A percentile compares a stretch with the other conserved stretches of the same genome.
phyloP scores from a whole-genome alignment of 768 basidiomycete species.

The Collybia nuda region DNA sequence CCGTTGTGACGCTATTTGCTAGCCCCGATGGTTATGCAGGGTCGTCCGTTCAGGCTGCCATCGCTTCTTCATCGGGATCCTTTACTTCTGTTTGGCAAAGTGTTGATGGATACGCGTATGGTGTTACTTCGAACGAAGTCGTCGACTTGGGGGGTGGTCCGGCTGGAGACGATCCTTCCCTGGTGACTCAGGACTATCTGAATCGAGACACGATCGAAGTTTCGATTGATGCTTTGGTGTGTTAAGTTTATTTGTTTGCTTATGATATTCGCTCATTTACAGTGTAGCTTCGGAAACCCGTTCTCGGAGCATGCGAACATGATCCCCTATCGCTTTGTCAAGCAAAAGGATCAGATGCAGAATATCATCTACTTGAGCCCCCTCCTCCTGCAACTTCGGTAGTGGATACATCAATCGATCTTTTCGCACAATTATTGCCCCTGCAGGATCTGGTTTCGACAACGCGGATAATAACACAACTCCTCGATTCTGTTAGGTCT shows the following conservation, averaged over 20 bases:
- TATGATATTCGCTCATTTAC: slow-evolving; percentile 8
- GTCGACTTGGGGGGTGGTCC: slow-evolving; percentile 40
- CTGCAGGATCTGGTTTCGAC: slow-evolving; percentile 68
- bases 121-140: slow-evolving; percentile 72
- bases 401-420: slow-evolving; percentile 85
- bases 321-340: slow-evolving; percentile 76
- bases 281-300: slow-evolving; percentile 66
- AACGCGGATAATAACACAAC: slow-evolving; percentile 51
- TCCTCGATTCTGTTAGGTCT: slow-evolving; percentile 68
- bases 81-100: slow-evolving; percentile 87
- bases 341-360: slow-evolving; percentile 39
- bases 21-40: slow-evolving; percentile 83
- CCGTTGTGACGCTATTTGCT: slow-evolving; percentile 78
- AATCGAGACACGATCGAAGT: slow-evolving; percentile 83
- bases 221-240: slow-evolving; percentile 74
- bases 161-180: slow-evolving; percentile 29
- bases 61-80: slow-evolving; percentile 79
- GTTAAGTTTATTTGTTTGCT: slow-evolving; percentile 17
- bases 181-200: slow-evolving; percentile 45
- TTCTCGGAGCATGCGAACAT: slow-evolving; percentile 84
- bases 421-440: slow-evolving; percentile 80
- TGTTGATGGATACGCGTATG: slow-evolving; percentile 89
- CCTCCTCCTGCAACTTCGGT: slow-evolving; percentile 80
- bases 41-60: slow-evolving; percentile 88
- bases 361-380: slow-evolving; percentile 53